Base-by-base conservation (phyloP, 768 basidiomycete genomes). In the Clathrus columnatus region DNA sequence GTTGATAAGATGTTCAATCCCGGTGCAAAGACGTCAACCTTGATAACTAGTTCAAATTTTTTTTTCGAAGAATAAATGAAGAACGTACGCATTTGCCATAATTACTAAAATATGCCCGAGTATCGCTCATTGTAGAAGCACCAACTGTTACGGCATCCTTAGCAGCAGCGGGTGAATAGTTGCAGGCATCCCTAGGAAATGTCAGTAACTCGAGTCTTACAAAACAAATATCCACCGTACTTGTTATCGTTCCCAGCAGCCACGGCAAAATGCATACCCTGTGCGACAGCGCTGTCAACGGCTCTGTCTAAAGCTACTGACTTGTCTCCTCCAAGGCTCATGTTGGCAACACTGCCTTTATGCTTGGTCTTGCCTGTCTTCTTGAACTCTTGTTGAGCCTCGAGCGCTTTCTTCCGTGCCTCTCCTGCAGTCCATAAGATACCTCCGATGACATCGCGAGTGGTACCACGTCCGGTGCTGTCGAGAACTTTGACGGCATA, bases 241-340 rank as follows among this genome's bases (percentile, higher is more conserved):
- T 30, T 55, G 61, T 67, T 67, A n/a, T 50, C 75, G 78, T 63
- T 72, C 81, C 91, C 93, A 58, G 94, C 94, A 59, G 95, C 95
- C 58, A 99, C 96, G 59, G 95, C 91, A 62, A 98, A 96, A 76
- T 97, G 92, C 29, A 99, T 77, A 36, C 96, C 96, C 30, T 68
- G 59, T 7, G 81, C 78, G 53, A 95, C 91, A 46, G 96, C 92
- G 50, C 72, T 74, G 73, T 98, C 84, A 59, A 99, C 91, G 50
- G 85, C 82, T 21, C 77, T 76, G 60, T 99, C 92, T 50, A 98
- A 78, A 29, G 89, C 80, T 20, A 73, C 77, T 5, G 89, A 91
- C 74, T 94, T 95, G 57, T 91, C 91, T 63, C 96, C 96, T 60
- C 96, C 96, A 51, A 99, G 85, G 68, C 85, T 88, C 96, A 99